Conservation (phyloP, 164 flowering plant species). For the Chimonanthus praecox region DNA sequence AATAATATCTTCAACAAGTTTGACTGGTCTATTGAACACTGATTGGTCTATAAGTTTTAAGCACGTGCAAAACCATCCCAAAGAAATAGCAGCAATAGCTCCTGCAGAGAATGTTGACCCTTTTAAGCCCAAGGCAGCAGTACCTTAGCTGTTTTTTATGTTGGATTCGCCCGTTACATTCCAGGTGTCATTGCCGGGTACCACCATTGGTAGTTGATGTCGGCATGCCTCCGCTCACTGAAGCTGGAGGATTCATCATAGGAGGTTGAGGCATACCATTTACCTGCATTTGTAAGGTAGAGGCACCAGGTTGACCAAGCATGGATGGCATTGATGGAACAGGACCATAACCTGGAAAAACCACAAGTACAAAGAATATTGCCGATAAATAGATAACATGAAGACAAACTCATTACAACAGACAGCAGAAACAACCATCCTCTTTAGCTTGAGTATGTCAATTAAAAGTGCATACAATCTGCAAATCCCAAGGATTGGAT, state of each 20-base stretch:
- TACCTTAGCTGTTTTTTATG: constrained; percentile 35
- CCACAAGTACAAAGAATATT: background rate
- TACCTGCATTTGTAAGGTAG: constrained; percentile 39
- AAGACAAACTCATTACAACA: background rate
- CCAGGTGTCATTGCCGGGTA: constrained; percentile 35
- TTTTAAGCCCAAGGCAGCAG: constrained; percentile 12
- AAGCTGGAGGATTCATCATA: constrained; percentile 22
- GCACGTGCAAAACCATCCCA: constrained; percentile 22
- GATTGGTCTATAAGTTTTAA: constrained; percentile 8
- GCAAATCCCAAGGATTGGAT: too few relatives aligned
- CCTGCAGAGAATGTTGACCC: constrained; percentile 4
- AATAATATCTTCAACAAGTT: too few relatives aligned
- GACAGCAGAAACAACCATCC: too few relatives aligned
- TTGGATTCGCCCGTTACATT: constrained; percentile 40
- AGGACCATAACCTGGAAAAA: constrained; percentile 34
- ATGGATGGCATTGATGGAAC: constrained; percentile 49
- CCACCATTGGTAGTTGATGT: constrained; percentile 36
- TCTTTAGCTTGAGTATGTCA: too few relatives aligned
- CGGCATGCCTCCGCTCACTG: constrained; percentile 35
- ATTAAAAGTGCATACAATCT: too few relatives aligned
- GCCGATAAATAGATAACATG: background rate
- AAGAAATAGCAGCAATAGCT: constrained; percentile 6
- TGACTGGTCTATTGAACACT: too few relatives aligned
- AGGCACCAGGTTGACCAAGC: constrained; percentile 59
- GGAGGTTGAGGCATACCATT: constrained; percentile 57